Conservation (phyloP, 176 grass and related monocot genomes). For the Avena sativa region DNA sequence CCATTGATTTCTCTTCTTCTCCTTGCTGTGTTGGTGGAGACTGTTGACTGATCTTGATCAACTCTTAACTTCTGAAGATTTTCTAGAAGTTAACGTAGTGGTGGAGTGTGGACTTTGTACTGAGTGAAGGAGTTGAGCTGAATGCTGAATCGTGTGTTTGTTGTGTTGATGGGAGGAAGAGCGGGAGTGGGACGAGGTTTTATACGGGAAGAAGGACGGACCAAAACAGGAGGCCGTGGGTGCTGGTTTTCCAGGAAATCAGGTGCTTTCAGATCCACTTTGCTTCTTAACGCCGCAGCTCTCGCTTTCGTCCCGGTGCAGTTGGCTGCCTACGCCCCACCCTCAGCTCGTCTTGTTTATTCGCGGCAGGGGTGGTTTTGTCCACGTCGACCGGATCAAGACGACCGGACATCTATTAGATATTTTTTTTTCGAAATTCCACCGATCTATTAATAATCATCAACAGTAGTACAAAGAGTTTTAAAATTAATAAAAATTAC, state of each 20-base stretch:
- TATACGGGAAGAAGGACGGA: neutral
- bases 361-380: neutral
- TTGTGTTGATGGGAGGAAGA: neutral
- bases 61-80: neutral
- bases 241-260: slow-evolving; percentile 39
- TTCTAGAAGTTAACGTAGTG: neutral
- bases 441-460: too few species aligned
- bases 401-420: too few species aligned
- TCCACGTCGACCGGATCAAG: neutral
- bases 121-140: neutral
- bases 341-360: neutral
- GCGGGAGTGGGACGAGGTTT: neutral
- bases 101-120: neutral
- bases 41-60: neutral
- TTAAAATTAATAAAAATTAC: too few species aligned
- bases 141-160: neutral
- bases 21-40: neutral
- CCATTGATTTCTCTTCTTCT: neutral
- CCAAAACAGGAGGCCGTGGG: neutral
- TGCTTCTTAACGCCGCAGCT: neutral
- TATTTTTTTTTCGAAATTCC: too few species aligned
- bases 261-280: neutral
- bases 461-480: too few species aligned
- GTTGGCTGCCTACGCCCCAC: neutral
- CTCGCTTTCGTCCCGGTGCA: neutral